phyloP scores from a whole-genome alignment of 208 protist genomes.

The Leishmania lainsoni region DNA sequence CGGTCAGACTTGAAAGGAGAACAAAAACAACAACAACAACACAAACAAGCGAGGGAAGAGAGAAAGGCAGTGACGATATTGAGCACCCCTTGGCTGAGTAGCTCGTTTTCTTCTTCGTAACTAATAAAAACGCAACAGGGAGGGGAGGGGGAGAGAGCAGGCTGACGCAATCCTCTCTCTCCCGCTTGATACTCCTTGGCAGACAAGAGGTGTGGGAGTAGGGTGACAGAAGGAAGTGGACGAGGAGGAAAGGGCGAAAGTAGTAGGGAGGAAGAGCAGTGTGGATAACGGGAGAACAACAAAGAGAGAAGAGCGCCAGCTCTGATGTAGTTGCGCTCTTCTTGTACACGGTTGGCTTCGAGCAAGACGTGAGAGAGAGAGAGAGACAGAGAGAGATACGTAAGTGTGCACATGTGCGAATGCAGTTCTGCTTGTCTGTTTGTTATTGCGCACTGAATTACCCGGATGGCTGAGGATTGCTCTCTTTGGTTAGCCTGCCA shows the following conservation, averaged over 20 bases:
- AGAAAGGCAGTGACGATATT: not conserved
- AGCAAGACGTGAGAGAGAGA: no score
- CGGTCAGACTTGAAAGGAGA: not conserved
- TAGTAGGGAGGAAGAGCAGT: not conserved
- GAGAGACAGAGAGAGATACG: no score
- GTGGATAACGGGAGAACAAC: no score
- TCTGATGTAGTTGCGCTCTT: no score
- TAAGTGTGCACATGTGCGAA: no score
- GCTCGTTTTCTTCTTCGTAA: not conserved
- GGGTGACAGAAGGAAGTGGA: not conserved
- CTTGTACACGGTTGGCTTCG: no score
- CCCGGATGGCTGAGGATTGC: no score
- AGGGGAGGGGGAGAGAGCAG: not conserved
- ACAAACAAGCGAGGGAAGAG: constrained; percentile 5
- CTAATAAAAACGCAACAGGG: not conserved
- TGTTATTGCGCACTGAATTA: no score
- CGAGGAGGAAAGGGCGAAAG: not conserved
- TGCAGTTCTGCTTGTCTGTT: no score
- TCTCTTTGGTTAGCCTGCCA: no score
- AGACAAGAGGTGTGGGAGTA: not conserved
- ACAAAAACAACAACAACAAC: constrained; percentile 9
- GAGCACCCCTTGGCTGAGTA: no score
- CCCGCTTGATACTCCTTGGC: not conserved
- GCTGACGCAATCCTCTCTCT: not conserved
- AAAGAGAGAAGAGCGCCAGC: no score